Evolutionary conservation across 2,329 filamentous ascomycete genomes (phyloP).

Genomic region (Cercospora zeae-maydis): DNA sequence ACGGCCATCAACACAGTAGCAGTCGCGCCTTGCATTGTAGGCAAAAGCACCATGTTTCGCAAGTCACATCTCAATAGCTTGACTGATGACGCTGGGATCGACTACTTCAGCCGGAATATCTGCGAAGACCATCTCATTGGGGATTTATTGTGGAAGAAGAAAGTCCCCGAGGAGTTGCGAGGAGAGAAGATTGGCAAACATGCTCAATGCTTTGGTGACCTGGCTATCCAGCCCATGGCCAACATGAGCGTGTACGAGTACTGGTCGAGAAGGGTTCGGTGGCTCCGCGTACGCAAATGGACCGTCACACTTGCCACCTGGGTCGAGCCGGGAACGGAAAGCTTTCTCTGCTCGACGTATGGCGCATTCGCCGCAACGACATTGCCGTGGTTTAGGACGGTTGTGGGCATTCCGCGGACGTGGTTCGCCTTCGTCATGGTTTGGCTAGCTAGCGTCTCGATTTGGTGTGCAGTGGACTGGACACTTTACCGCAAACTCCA

Average conservation of each 20-base stretch:
- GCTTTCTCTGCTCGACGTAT: conserved; percentile 76
- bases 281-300: conserved; percentile 91
- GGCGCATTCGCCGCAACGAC: conserved; percentile 76
- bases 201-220: conserved; percentile 75
- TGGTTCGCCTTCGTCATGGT: conserved; percentile 63
- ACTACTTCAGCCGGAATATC: conserved; percentile 93
- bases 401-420: conserved; percentile 56
- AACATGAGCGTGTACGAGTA: conserved; percentile 76
- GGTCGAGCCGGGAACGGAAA: conserved; percentile 89
- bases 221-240: conserved; percentile 85
- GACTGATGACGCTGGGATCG: conserved; percentile 66
- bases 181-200: conserved; percentile 65
- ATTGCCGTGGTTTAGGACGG: conserved; percentile 58
- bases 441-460: conserved; percentile 62
- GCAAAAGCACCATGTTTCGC: conserved; percentile 98
- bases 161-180: conserved; percentile 42
- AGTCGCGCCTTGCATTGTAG: conserved; percentile 87
- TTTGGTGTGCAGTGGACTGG: conserved; percentile 76
- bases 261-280: conserved; percentile 75
- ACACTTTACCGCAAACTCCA: conserved; percentile 71
- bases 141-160: conserved; percentile 78
- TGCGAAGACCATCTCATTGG: conserved; percentile 97
- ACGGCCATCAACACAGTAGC: conserved; percentile 91
- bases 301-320: conserved; percentile 85
- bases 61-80: conserved; percentile 81